Percentiles rank a stretch among this genome's conserved stretches.
phyloP scores from a whole-genome alignment of 148 eudicot genomes.

The Diospyros lotus region DNA sequence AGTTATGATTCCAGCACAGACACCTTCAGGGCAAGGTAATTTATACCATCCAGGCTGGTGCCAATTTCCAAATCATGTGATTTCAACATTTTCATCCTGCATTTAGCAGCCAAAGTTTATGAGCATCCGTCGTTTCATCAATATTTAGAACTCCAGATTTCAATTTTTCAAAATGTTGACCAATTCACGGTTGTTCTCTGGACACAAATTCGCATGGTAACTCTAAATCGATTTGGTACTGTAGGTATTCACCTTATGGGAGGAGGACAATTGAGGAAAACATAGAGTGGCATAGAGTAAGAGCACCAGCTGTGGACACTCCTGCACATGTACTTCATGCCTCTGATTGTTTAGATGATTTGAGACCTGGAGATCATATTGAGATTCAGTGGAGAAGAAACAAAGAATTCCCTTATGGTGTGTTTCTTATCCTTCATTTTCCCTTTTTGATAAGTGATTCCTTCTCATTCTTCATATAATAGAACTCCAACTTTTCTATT shows the following conservation, averaged over 20 bases:
- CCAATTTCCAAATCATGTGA: too few relatives aligned
- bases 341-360: conserved; percentile 64
- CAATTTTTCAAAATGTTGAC: too few relatives aligned
- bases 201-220: background rate
- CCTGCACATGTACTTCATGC: conserved; percentile 61
- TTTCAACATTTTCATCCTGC: too few relatives aligned
- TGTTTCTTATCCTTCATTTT: conserved; percentile 2
- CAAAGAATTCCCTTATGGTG: conserved; percentile 70
- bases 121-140: too few relatives aligned
- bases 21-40: conserved; percentile 80
- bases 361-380: conserved; percentile 76
- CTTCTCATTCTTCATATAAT: background rate
- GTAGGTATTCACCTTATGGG: conserved; percentile 69
- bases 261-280: conserved; percentile 60
- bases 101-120: too few relatives aligned
- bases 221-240: conserved; percentile 7
- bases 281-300: conserved; percentile 71
- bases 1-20: conserved; percentile 60
- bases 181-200: too few relatives aligned
- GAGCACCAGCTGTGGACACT: conserved; percentile 67
- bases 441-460: background rate
- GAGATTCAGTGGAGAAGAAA: conserved; percentile 96
- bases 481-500: background rate
- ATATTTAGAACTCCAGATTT: too few relatives aligned
- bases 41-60: conserved; percentile 5